Conservation (phyloP, 139 green algal species). For the Trebouxia sp. region DNA sequence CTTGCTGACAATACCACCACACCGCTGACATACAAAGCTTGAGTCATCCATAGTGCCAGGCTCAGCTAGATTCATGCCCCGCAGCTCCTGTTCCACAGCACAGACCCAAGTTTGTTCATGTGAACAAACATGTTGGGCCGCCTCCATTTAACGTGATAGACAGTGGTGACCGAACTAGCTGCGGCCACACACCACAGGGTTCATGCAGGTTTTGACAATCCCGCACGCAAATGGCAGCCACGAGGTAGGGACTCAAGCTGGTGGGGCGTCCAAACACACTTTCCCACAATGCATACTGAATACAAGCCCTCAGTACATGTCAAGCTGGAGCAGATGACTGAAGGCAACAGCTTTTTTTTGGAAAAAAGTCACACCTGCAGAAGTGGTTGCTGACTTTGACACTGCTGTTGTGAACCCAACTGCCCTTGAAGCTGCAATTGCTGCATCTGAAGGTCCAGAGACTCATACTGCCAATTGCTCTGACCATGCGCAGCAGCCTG, state of each 20-base stretch:
- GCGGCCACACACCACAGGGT: too few species aligned
- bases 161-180: too few species aligned
- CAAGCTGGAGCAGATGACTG: too few species aligned
- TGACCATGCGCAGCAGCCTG: not conserved
- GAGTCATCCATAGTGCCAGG: not conserved
- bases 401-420: not conserved
- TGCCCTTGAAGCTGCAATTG: not conserved
- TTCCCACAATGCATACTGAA: too few species aligned
- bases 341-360: too few species aligned
- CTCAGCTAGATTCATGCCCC: not conserved
- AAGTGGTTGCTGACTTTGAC: not conserved
- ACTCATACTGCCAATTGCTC: not conserved
- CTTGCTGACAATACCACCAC: conserved; percentile 10
- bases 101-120: not conserved
- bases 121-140: not conserved
- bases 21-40: not conserved
- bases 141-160: too few species aligned
- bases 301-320: not conserved
- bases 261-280: too few species aligned
- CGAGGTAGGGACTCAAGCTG: too few species aligned
- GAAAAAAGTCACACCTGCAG: not conserved
- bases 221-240: too few species aligned
- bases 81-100: not conserved
- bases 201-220: too few species aligned
- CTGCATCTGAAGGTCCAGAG: not conserved